Percentiles rank a stretch among this genome's conserved stretches.
phyloP scores from a whole-genome alignment of 1,139 yeast species.

The Scheffersomyces lignicola region DNA sequence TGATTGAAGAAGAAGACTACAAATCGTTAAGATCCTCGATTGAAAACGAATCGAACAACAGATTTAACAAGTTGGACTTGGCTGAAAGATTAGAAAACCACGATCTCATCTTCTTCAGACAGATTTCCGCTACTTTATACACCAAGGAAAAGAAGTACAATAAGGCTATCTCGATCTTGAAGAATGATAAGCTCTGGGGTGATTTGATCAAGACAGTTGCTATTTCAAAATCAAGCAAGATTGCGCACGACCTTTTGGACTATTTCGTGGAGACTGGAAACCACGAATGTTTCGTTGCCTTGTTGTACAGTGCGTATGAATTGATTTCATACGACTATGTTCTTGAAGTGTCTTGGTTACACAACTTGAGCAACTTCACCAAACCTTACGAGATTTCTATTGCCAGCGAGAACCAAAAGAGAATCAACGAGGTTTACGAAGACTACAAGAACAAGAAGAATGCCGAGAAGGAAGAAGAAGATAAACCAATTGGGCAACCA shows the following conservation, averaged over 20 bases:
- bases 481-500: conserved; percentile 46
- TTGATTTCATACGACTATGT: conserved; percentile 80
- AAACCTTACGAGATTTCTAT: conserved; percentile 90
- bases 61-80: conserved; percentile 87
- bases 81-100: conserved; percentile 94
- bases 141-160: conserved; percentile 92
- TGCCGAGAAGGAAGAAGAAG: conserved; percentile 55
- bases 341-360: conserved; percentile 87
- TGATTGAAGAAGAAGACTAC: conserved; percentile 96
- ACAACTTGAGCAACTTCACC: conserved; percentile 71
- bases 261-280: conserved; percentile 97
- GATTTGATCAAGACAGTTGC: conserved; percentile 94
- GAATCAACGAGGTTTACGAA: conserved; percentile 61
- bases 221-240: conserved; percentile 72
- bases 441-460: conserved; percentile 73
- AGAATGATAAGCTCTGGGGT: conserved; percentile 91
- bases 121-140: conserved; percentile 91
- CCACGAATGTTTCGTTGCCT: conserved; percentile 92
- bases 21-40: conserved; percentile 85
- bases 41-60: conserved; percentile 75
- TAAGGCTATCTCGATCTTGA: conserved; percentile 84
- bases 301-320: conserved; percentile 84
- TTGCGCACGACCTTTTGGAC: conserved; percentile 84
- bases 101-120: conserved; percentile 87
- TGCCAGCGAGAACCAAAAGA: conserved; percentile 73